Base-by-base conservation (phyloP, 495 filamentous ascomycete genomes). In the Neurospora tetraspora region DNA sequence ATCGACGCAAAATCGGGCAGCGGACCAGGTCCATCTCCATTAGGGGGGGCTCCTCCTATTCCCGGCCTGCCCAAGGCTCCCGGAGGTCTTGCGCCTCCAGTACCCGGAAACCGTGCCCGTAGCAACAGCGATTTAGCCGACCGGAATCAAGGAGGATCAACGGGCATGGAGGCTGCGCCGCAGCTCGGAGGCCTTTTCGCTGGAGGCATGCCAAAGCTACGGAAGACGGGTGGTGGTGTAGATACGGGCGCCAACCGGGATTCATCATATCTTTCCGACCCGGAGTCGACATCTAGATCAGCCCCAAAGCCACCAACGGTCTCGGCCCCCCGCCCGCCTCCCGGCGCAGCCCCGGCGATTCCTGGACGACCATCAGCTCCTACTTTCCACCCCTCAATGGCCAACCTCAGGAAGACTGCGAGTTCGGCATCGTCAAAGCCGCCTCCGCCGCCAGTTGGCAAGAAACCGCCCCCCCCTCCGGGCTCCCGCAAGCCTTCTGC, bases 191-290 rank as follows among this genome's bases (percentile, higher is more conserved):
- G 96, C 5, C 81, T 99, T 36, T 97, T 99, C 77, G 94, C 93
- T 10, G 94, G 94, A 39, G 96, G 95, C 39, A 98, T 98, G 86
- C 96, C 96, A 4, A 98, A 97, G 83, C 78, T 99, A 74, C 90
- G 91, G 80, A 97, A 94, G 82, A 90, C 92, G 12, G 88, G 87
- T 39, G 94, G 92, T 36, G 96, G 95, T 27, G 85, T 99, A 71
- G 90, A 97, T 81, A 98, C 96, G 14, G 95, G 95, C 80, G 94
- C 93, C 75, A 91, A 85, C 77, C 88, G 85, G 76, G 90, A 91
- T 68, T 89, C 93, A 31, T 87, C 92, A 70, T 96, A 97, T 77
- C 83, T 91, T 34, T 93, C 93, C 40, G 93, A 96, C 74, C 89
- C 91, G 14, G 93, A 96, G 75, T 85, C 85, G n/a, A 86, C 88